These are phyloP conservation scores for Juncus effusus DNA, from an alignment of 176 grass and related monocot species.

Conservation along the genomic window DNA sequence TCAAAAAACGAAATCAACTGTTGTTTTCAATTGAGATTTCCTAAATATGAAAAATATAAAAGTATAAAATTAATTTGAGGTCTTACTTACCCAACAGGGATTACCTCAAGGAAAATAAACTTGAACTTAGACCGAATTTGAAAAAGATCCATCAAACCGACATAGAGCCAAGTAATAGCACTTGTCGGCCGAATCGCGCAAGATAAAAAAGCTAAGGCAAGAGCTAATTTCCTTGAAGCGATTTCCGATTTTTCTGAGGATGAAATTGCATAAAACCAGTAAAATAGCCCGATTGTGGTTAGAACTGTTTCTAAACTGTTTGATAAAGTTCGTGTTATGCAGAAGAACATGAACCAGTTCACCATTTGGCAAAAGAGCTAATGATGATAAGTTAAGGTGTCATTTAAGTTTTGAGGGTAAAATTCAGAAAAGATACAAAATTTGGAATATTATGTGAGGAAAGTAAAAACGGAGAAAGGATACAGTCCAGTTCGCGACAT, in stretches of 20 bases:
- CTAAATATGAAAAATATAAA: constrained; percentile 8
- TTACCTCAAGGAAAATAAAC: constrained; percentile 63
- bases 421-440: background rate
- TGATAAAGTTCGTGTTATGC: constrained; percentile 73
- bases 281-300: constrained; percentile 70
- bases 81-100: constrained; percentile 72
- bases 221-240: constrained; percentile 63
- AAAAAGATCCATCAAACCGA: constrained; percentile 77
- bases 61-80: constrained; percentile 6
- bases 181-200: constrained; percentile 90
- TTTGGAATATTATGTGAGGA: background rate
- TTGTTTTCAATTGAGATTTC: background rate
- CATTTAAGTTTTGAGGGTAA: constrained; percentile 1
- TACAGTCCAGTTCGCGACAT: constrained; percentile 81
- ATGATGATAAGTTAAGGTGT: constrained; percentile 39
- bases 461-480: constrained; percentile 35
- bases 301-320: constrained; percentile 90
- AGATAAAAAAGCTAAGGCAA: constrained; percentile 68
- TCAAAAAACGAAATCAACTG: constrained; percentile 8
- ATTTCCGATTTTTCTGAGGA: constrained; percentile 34
- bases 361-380: constrained; percentile 76
- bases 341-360: constrained; percentile 98
- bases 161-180: constrained; percentile 86
- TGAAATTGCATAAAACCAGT: constrained; percentile 59
- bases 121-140: constrained; percentile 45